phyloP scores from a whole-genome alignment of 805 yeast species.

The Torulaspora franciscae region DNA sequence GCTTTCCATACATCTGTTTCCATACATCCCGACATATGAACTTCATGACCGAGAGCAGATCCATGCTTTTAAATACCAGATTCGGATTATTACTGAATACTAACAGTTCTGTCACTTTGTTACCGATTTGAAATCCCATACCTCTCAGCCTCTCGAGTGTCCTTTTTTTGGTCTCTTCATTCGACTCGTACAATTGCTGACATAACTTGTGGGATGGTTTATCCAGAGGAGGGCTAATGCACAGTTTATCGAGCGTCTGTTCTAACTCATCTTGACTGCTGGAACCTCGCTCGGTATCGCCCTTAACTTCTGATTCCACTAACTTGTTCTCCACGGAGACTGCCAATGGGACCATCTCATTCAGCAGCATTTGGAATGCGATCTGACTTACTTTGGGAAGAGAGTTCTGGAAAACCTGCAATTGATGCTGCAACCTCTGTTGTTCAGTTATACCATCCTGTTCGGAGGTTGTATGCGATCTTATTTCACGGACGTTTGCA shows the following conservation, averaged over 20 bases:
- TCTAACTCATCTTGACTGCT: constrained; percentile 4
- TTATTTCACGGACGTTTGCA: constrained; percentile 10
- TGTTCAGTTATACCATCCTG: constrained; percentile 21
- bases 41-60: constrained; percentile 79
- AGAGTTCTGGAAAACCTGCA: constrained; percentile 31
- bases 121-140: constrained; percentile 68
- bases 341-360: constrained; percentile 72
- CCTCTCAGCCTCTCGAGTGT: constrained; percentile 57
- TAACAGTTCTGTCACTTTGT: constrained; percentile 47
- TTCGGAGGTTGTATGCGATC: constrained; percentile 1
- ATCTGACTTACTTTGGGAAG: constrained; percentile 46
- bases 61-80: constrained; percentile 47
- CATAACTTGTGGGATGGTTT: constrained; percentile 28
- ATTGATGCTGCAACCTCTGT: constrained; percentile 27
- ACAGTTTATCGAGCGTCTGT: constrained; percentile 9
- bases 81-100: constrained; percentile 46
- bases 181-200: constrained; percentile 31
- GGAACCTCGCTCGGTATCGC: constrained; percentile 21
- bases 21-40: constrained; percentile 90
- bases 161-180: constrained; percentile 42
- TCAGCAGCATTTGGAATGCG: constrained; percentile 59
- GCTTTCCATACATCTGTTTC: constrained; percentile 74
- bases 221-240: constrained; percentile 20
- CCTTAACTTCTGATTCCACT: constrained; percentile 18
- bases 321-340: constrained; percentile 52